These are phyloP conservation scores for Wickerhamomyces sp. DNA, from an alignment of 1,139 yeast species.

Conservation along the genomic window DNA sequence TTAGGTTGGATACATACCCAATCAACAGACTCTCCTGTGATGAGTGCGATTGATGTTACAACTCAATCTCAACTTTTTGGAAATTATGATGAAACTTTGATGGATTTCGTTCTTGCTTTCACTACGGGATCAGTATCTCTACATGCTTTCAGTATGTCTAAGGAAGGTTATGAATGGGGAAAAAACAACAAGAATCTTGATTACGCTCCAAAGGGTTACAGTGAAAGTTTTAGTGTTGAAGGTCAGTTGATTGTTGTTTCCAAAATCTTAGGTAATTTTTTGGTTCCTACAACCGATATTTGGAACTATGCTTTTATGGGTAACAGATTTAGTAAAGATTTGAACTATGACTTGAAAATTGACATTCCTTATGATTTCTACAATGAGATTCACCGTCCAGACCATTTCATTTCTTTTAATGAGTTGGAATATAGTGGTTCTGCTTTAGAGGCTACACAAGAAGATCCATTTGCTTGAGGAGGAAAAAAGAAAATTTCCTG, in stretches of 20 bases:
- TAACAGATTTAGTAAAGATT: conserved; percentile 66
- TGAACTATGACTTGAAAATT: conserved; percentile 59
- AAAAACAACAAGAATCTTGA: conserved; percentile 48
- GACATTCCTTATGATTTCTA: conserved; percentile 82
- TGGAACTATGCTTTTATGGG: conserved; percentile 95
- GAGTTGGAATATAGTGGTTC: conserved; percentile 51
- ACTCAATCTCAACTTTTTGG: conserved; percentile 44
- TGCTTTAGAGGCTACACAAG: conserved; percentile 66
- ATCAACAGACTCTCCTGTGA: conserved; percentile 51
- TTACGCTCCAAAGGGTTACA: conserved; percentile 61
- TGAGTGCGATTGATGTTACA: conserved; percentile 70
- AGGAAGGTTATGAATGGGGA: conserved; percentile 81
- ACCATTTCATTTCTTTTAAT: conserved; percentile 74
- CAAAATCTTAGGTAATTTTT: conserved; percentile 70
- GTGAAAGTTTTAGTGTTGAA: conserved; percentile 50
- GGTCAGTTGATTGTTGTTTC: conserved; percentile 76
- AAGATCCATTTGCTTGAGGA: conserved; percentile 57
- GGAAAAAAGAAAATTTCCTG: neutral
- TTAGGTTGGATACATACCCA: conserved; percentile 85
- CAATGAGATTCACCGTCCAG: conserved; percentile 81
- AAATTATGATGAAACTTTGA: conserved; percentile 33
- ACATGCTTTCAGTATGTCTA: conserved; percentile 55
- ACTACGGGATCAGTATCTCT: conserved; percentile 84
- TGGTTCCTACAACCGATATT: conserved; percentile 78
- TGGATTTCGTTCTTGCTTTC: conserved; percentile 64